Percentiles rank a stretch among this genome's conserved stretches.
Conservation (phyloP, 164 flowering plant species). For the Vitis amurensis region DNA sequence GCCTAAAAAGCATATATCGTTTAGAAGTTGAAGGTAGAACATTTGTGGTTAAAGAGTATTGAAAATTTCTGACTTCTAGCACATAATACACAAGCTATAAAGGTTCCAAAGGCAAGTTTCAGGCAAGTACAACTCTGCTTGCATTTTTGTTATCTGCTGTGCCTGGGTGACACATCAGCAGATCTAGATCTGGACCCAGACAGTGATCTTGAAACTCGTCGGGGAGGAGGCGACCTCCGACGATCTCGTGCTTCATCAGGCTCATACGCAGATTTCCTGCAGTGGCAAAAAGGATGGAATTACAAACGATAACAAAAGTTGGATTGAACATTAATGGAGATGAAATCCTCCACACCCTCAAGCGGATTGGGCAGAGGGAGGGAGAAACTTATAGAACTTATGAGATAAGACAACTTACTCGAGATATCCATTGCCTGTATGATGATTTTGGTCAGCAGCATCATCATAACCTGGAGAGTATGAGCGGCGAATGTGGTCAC, state of each 20-base stretch:
- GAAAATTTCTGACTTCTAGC: too few species aligned
- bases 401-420: slow-evolving; percentile 35
- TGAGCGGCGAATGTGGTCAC: slow-evolving; percentile 40
- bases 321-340: neutral
- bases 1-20: too few species aligned
- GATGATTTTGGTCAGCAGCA: slow-evolving; percentile 29
- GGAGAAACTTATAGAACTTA: neutral
- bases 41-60: too few species aligned
- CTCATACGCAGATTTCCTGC: slow-evolving; percentile 43
- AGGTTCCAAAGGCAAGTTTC: too few species aligned
- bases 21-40: too few species aligned
- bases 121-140: too few species aligned
- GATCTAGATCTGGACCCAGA: slow-evolving; percentile 79
- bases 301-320: neutral
- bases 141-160: slow-evolving; percentile 18
- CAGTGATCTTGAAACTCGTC: slow-evolving; percentile 61
- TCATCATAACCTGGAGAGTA: slow-evolving; percentile 54
- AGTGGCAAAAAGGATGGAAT: slow-evolving; percentile 2
- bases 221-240: slow-evolving; percentile 55
- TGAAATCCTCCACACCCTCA: too few species aligned
- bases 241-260: slow-evolving; percentile 34
- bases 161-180: slow-evolving; percentile 58
- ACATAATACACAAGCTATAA: too few species aligned
- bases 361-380: too few species aligned
- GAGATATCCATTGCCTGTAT: slow-evolving; percentile 41